Evolutionary conservation across 164 flowering plant genomes (phyloP).

Genomic region (Brasenia schreberi): DNA sequence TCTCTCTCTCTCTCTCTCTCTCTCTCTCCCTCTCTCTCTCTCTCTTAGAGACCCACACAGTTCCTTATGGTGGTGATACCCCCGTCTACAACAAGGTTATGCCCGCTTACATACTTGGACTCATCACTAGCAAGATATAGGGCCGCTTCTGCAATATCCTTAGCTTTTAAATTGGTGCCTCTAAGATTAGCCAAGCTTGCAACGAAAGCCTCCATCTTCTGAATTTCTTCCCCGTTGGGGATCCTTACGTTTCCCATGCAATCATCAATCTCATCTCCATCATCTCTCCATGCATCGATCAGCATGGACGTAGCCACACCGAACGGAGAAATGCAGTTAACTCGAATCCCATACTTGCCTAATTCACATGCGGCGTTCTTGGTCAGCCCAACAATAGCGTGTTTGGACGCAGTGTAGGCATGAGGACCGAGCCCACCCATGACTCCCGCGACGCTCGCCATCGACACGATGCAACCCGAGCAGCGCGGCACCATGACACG

Average conservation of each 20-base stretch:
- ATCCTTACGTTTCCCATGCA: conserved; percentile 12
- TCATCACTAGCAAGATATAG: conserved; percentile 71
- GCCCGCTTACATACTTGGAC: conserved; percentile 70
- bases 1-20: not conserved
- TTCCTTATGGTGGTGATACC: conserved; percentile 61
- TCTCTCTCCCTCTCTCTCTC: not conserved
- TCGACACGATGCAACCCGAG: conserved; percentile 56
- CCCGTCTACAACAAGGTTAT: conserved; percentile 75
- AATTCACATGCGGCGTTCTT: conserved; percentile 79
- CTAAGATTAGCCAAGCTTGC: conserved; percentile 41
- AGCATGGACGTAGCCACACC: conserved; percentile 82
- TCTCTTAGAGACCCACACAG: conserved; percentile 33
- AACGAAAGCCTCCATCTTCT: conserved; percentile 70
- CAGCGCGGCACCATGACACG: conserved; percentile 51
- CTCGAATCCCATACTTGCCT: conserved; percentile 64
- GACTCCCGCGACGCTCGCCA: conserved; percentile 70
- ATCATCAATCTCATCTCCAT: conserved; percentile 19
- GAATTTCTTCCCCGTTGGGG: conserved; percentile 37
- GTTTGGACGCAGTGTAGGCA: conserved; percentile 75
- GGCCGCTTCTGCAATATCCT: conserved; percentile 72
- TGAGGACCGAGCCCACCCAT: conserved; percentile 82
- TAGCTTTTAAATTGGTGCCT: conserved; percentile 35
- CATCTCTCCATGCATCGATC: conserved; percentile 49
- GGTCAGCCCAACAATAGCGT: conserved; percentile 72
- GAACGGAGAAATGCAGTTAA: conserved; percentile 85